Percentiles rank a stretch among this genome's conserved stretches.
These are phyloP conservation scores for Ambrosia trifida DNA, from an alignment of 129 eudicot genomes.

Conservation along the genomic window DNA sequence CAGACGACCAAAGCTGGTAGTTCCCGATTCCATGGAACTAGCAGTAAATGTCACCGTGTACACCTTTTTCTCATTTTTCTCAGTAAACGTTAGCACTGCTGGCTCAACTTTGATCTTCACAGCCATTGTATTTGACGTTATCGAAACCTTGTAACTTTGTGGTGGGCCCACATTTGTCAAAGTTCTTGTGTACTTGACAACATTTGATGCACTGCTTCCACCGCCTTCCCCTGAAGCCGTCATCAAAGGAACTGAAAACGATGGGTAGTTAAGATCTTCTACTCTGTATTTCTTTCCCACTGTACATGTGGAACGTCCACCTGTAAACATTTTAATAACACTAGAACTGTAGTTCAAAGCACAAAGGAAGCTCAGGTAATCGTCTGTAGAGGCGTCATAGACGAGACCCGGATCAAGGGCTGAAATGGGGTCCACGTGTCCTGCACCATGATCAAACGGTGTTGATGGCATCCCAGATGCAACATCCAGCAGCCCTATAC, in stretches of 20 bases:
- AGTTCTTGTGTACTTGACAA: constrained; percentile 58
- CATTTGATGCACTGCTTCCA: constrained; percentile 26
- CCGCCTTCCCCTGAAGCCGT: constrained; percentile 32
- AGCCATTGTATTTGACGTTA: constrained; percentile 35
- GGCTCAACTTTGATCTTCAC: constrained; percentile 66
- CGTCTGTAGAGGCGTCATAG: constrained; percentile 29
- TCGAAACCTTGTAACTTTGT: constrained; percentile 57
- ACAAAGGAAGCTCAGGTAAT: constrained; percentile 37
- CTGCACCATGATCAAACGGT: constrained; percentile 35
- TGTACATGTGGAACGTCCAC: constrained; percentile 37
- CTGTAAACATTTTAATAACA: constrained; percentile 25
- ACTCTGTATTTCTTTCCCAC: constrained; percentile 40
- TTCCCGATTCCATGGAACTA: constrained; percentile 65
- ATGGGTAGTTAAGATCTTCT: constrained; percentile 40
- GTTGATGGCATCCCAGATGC: constrained; percentile 66
- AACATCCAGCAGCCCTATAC: constrained; percentile 49
- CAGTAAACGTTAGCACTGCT: constrained; percentile 43
- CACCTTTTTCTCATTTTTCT: constrained; percentile 49
- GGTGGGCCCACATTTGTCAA: constrained; percentile 73
- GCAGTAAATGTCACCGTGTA: constrained; percentile 73
- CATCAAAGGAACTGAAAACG: constrained; percentile 33
- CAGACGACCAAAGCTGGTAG: constrained; percentile 47
- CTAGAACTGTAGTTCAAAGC: constrained; percentile 46
- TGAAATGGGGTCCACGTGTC: constrained; percentile 46
- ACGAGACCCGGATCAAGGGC: constrained; percentile 41